Base-by-base conservation (phyloP, 1,284 basidiomycete genomes). In the Stereum hirsutum region DNA sequence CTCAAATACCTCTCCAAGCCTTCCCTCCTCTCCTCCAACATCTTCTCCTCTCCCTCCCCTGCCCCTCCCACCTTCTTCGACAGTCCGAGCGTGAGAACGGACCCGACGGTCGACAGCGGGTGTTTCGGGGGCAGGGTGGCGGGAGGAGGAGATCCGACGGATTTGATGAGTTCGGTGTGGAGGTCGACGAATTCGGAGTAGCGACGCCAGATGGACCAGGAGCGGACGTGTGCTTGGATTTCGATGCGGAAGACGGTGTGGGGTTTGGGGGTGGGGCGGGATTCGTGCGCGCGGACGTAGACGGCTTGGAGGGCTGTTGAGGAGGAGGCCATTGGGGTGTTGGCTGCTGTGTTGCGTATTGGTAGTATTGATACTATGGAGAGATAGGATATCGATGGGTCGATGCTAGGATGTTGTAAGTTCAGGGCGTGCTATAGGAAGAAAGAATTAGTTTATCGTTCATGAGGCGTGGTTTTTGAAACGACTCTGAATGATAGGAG, bases 161-260 rank as follows among this genome's bases (percentile, higher is more conserved):
- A 73, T 54, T 85, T 83, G 19, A 74, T 74, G 51, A 97, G 78
- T 55, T 91, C 86, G 28, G 75, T 75, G 62, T 96, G 75, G 19
- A 98, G 78, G 49, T 89, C 81, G 52, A 78, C 78, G 65, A 98
- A 97, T 60, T 96, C 92, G 33, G 89, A 94, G 66, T 96, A 97
- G 43, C 94, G 86, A 46, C 87, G 74, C 75, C 87, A 89, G 68
- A 96, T 89, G 35, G 85, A 79, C 93, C 93, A 97, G 58, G 89
- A 84, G 49, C 87, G 81, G 19, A 91, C 83, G 47, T 88, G 78
- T 12, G 85, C 85, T 56, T 82, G 78, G 49, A 94, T 78, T 48
- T 83, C 74, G 55, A 94, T 84, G 47, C 73, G 74, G 64, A 87
- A 94, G 52, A 87, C 88, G 47, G 72, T 72, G 58, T 93, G 88